phyloP scores from a whole-genome alignment of 2,329 filamentous ascomycete genomes.

The Arthrinium puccinioides region DNA sequence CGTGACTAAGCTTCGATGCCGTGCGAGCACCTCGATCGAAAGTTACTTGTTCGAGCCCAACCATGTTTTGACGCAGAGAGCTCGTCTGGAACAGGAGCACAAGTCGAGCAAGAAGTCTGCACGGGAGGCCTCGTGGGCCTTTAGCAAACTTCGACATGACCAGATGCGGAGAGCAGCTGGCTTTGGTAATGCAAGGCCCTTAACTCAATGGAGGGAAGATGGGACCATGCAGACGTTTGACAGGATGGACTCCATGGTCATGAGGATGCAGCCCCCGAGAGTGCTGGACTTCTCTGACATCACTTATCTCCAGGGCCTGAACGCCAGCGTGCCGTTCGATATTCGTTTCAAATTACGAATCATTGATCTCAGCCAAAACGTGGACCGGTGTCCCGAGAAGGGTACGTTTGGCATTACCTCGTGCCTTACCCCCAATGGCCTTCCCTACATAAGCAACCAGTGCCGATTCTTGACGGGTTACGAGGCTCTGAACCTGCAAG shows the following conservation, averaged over 20 bases:
- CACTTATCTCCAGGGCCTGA: conserved; percentile 41
- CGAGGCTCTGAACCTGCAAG: conserved; percentile 61
- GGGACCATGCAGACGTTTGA: conserved; percentile 30
- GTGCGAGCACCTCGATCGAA: conserved; percentile 54
- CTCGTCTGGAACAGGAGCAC: conserved; percentile 38
- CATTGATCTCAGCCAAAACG: conserved; percentile 66
- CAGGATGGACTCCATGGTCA: conserved; percentile 22
- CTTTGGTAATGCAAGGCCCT: conserved; percentile 47
- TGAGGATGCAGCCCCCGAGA: conserved; percentile 44
- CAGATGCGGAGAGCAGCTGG: conserved; percentile 39
- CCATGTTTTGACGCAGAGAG: conserved; percentile 44
- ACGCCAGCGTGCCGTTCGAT: conserved; percentile 34
- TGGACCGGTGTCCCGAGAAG: conserved; percentile 49
- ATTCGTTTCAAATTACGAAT: conserved; percentile 34
- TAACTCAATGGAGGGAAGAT: conserved; percentile 53
- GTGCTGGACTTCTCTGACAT: conserved; percentile 63
- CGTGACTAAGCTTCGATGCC: conserved; percentile 41
- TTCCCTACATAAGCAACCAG: conserved; percentile 52
- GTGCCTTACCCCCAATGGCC: conserved; percentile 62
- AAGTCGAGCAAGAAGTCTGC: conserved; percentile 16
- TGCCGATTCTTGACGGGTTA: conserved; percentile 54
- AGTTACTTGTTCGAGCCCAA: conserved; percentile 52
- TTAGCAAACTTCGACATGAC: conserved; percentile 53
- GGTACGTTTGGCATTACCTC: conserved; percentile 48
- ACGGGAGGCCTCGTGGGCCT: conserved; percentile 39